These are phyloP conservation scores for Geotrichum carabidarum DNA, from an alignment of 1,139 yeast species.

Conservation along the genomic window DNA sequence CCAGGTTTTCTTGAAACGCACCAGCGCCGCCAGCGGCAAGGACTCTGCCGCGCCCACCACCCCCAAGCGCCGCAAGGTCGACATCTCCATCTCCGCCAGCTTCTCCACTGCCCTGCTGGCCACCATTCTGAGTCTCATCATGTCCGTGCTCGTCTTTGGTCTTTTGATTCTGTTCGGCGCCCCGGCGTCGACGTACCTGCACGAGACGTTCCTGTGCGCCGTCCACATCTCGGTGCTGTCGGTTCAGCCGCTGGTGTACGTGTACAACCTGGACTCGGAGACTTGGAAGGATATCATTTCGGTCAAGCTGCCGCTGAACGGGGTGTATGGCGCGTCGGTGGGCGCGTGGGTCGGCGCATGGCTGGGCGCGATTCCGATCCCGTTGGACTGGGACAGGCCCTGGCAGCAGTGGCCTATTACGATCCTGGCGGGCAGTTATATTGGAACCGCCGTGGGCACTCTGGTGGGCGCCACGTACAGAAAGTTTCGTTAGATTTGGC, in stretches of 20 bases:
- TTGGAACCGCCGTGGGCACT: conserved; percentile 62
- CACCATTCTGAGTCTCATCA: conserved; percentile 39
- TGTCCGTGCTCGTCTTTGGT: conserved; percentile 51
- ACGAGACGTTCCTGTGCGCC: conserved; percentile 61
- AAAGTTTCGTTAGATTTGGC: conserved; percentile 2
- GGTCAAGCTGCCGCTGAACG: conserved; percentile 34
- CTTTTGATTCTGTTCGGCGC: conserved; percentile 76
- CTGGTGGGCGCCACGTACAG: conserved; percentile 29
- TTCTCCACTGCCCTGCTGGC: conserved; percentile 32
- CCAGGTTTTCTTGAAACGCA: conserved; percentile 5
- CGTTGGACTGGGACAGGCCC: conserved; percentile 94
- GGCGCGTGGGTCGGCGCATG: conserved; percentile 72
- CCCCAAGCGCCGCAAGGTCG: conserved; percentile 19
- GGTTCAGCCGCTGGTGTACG: conserved; percentile 58
- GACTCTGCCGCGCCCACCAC: background rate
- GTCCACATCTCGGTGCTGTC: conserved; percentile 60
- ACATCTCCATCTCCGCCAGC: conserved; percentile 17
- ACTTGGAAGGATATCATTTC: conserved; percentile 43
- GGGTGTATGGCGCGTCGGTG: conserved; percentile 40
- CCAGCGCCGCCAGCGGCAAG: background rate
- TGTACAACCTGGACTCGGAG: conserved; percentile 52
- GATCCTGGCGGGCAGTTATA: conserved; percentile 69
- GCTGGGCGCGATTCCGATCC: conserved; percentile 91
- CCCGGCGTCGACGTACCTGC: conserved; percentile 54
- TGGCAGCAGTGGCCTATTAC: conserved; percentile 99